Evolutionary conservation across 148 eudicot genomes (phyloP), one percentile per base, ranked within the genome.

Genomic region (Cornus kousa): DNA sequence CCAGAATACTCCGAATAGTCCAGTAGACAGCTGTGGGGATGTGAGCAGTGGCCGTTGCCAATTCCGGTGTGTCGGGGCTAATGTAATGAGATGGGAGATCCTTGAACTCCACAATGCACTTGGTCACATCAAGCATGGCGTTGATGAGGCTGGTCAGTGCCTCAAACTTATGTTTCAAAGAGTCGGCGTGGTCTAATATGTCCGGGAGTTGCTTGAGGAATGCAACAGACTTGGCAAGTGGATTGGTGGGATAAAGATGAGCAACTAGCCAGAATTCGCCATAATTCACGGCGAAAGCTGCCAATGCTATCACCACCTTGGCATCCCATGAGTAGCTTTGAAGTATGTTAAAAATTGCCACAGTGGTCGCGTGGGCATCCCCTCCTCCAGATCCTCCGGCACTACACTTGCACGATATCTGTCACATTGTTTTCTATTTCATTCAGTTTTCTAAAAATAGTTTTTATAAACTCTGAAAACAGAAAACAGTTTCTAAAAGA

Each of bases 211-310:
- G 95, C 87, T 88, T 93, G 14, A 93, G 92, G 62, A 83, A 53
- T 1, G 90, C 92, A 31, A 94, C 87, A 59, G 93, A 87, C 66
- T 90, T 91, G 71, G 98, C 98, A n/a, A 94, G 79, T 13, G 92
- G 86, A 77, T 91, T 86, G 37, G 86, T 79, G 7, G 83, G 73
- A 87, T 85, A 87, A 14, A 90, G 91, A 62, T 93, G 93, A 13
- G 90, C 90, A 0, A 93, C 86, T 74, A 93, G 84, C 93, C 97
- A 89, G 68, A 91, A 94, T 81, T 94, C 96, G 37, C 96, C 98
- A 71, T 94, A 94, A 75, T 80, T 85, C 67, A 86, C 88, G 1
- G 96, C 89, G 76, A 91, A 94, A 16, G 96, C 94, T 2, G 94
- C 94, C 1, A 94, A 85, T 23, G 90, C 70, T 19, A 91, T 86